phyloP scores from a whole-genome alignment of 2,329 filamentous ascomycete genomes.

The Lasiodiplodia sp. region DNA sequence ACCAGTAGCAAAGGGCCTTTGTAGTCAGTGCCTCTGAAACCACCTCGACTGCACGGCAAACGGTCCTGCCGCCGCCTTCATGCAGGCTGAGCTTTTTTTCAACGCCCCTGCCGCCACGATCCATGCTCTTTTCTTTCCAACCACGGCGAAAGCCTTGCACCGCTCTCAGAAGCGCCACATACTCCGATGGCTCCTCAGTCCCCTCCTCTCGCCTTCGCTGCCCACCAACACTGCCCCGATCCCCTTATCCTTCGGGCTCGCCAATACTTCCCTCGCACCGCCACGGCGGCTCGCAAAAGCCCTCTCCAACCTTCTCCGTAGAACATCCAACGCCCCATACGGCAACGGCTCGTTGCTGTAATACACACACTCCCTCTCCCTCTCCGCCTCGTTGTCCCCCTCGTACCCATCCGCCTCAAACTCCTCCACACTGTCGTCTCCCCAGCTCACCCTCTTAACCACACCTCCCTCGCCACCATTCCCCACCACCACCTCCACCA shows the following conservation, averaged over 20 bases:
- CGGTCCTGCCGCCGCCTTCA: conserved; percentile 15
- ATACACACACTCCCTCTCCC: neutral
- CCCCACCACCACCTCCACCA: neutral
- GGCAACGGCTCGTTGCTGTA: conserved; percentile 32
- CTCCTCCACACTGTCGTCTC: neutral
- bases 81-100: neutral
- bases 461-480: no score
- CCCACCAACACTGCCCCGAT: conserved; percentile 15
- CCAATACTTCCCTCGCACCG: conserved; percentile 18
- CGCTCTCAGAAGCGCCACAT: conserved; percentile 27
- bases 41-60: conserved; percentile 6
- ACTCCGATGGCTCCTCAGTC: conserved; percentile 25
- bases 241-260: conserved; percentile 40
- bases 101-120: neutral
- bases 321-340: conserved; percentile 35
- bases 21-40: neutral
- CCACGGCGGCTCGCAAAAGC: conserved; percentile 15
- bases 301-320: conserved; percentile 33
- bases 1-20: neutral
- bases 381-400: neutral
- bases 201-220: neutral
- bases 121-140: neutral
- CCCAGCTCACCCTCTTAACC: neutral
- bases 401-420: neutral
- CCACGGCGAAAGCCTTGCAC: neutral